Percentiles rank a stretch among this genome's conserved stretches.
Evolutionary conservation across 2,329 filamentous ascomycete genomes (phyloP).

Genomic region (Amphichorda felina): DNA sequence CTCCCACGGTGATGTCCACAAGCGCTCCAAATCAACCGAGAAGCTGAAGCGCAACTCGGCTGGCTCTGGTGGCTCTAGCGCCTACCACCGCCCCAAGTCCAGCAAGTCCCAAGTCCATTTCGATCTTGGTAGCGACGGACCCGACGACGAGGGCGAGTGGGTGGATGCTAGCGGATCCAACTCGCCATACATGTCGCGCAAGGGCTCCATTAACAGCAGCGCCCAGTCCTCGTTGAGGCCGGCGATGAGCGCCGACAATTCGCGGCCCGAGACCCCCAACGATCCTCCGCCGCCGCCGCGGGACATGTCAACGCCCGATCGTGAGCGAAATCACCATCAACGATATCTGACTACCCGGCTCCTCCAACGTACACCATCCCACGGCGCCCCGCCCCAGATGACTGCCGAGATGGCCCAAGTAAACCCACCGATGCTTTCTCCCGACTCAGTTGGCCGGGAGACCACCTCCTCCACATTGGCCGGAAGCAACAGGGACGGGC

Average conservation of each 20-base stretch:
- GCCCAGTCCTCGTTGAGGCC: constrained; percentile 33
- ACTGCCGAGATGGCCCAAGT: constrained; percentile 38
- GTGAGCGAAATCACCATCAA: constrained; percentile 39
- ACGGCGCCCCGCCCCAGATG: constrained; percentile 52
- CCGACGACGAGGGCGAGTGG: constrained; percentile 47
- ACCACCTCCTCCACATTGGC: constrained; percentile 8
- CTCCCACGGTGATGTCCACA: constrained; percentile 43
- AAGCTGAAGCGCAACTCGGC: constrained; percentile 41
- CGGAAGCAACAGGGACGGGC: constrained; percentile 27
- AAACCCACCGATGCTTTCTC: constrained; percentile 20
- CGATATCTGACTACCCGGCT: constrained; percentile 57
- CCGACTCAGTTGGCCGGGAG: constrained; percentile 15
- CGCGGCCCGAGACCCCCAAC: constrained; percentile 22
- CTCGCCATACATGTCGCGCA: constrained; percentile 39
- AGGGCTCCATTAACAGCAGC: constrained; percentile 36
- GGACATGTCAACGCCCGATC: constrained; percentile 19
- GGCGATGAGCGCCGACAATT: constrained; percentile 17
- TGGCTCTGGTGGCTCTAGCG: constrained; percentile 24
- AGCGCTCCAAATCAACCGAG: constrained; percentile 36
- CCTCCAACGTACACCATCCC: constrained; percentile 50
- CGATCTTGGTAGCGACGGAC: constrained; percentile 42
- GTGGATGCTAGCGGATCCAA: constrained; percentile 54
- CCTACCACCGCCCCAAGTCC: constrained; percentile 27
- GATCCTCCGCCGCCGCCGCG: constrained; percentile 7
- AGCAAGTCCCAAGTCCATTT: constrained; percentile 47